Percentiles rank a stretch among this genome's conserved stretches.
Evolutionary conservation across 495 filamentous ascomycete genomes (phyloP).

Genomic region (Jackrogersella multiformis): DNA sequence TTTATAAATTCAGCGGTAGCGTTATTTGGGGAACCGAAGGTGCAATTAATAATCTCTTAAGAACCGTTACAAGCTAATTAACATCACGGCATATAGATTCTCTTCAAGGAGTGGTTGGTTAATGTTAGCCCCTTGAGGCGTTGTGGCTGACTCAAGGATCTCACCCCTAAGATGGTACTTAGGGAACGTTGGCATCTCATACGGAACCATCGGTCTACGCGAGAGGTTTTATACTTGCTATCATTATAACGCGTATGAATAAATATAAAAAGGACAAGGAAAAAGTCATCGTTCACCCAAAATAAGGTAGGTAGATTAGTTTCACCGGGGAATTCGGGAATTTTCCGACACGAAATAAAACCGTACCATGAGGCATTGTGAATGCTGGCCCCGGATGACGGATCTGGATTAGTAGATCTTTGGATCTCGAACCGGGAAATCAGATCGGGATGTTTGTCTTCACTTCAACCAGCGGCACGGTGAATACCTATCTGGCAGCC

Average conservation of each 20-base stretch:
- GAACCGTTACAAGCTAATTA: not conserved
- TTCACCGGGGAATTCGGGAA: conserved; percentile 29
- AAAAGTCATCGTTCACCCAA: not conserved
- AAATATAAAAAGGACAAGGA: not conserved
- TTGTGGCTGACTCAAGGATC: not conserved
- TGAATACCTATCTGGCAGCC: not conserved
- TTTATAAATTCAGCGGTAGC: conserved; percentile 9
- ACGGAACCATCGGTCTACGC: no score
- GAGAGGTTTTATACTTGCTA: not conserved
- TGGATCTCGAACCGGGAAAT: conserved; percentile 34
- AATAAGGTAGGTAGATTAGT: conserved; percentile 1
- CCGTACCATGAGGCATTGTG: conserved; percentile 28
- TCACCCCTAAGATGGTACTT: not conserved
- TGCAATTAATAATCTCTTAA: no score
- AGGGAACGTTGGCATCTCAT: no score
- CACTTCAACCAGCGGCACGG: conserved; percentile 11
- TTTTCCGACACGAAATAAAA: conserved; percentile 18
- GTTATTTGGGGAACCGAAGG: not conserved
- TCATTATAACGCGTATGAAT: not conserved
- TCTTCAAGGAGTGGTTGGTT: not conserved
- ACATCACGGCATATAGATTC: not conserved
- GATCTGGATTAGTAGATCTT: conserved; percentile 44
- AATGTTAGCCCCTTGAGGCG: not conserved
- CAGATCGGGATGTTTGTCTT: conserved; percentile 33
- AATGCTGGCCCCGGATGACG: conserved; percentile 35